Evolutionary conservation across 1,284 basidiomycete genomes (phyloP).

Genomic region (Rhodotorula sp.): DNA sequence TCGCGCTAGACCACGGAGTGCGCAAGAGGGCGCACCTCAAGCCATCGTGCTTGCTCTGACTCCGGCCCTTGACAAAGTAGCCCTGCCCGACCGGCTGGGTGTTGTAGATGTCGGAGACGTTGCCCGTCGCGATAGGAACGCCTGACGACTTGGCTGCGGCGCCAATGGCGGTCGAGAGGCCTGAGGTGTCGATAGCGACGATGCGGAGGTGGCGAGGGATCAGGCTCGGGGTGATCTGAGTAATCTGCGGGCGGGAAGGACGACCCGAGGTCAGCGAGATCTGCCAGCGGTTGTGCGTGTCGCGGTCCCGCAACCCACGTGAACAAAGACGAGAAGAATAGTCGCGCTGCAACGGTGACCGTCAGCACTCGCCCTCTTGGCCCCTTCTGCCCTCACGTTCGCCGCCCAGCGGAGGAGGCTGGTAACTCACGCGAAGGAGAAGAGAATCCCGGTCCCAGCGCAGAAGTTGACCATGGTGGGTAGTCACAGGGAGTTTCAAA

Average conservation of each 20-base stretch:
- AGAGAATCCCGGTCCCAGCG: slow-evolving; percentile 18
- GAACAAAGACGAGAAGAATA: slow-evolving; percentile 30
- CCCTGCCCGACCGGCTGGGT: background rate
- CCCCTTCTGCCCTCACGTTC: too few relatives aligned
- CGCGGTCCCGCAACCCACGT: slow-evolving; percentile 3
- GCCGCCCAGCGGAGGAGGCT: background rate
- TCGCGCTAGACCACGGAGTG: too few relatives aligned
- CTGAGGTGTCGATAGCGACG: slow-evolving; percentile 37
- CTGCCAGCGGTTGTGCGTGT: background rate
- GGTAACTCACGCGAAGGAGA: slow-evolving; percentile 22
- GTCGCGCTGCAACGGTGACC: slow-evolving; percentile 9
- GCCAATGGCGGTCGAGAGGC: slow-evolving; percentile 29
- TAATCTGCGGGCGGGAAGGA: slow-evolving; percentile 10
- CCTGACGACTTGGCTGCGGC: slow-evolving; percentile 1
- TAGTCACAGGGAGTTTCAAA: background rate
- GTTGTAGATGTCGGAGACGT: slow-evolving; percentile 24
- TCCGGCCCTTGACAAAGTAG: slow-evolving; percentile 16
- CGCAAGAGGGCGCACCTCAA: slow-evolving; percentile 8
- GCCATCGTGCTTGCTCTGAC: slow-evolving; percentile 27
- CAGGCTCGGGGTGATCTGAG: slow-evolving; percentile 23
- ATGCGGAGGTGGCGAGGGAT: slow-evolving; percentile 39
- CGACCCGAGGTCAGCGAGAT: background rate
- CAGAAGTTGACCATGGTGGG: slow-evolving; percentile 27
- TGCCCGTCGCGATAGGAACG: background rate
- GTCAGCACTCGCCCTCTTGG: background rate